Evolutionary conservation across 2,329 filamentous ascomycete genomes (phyloP), one percentile per base, ranked within the genome.

Genomic region (Dactylellina parvicollis): DNA sequence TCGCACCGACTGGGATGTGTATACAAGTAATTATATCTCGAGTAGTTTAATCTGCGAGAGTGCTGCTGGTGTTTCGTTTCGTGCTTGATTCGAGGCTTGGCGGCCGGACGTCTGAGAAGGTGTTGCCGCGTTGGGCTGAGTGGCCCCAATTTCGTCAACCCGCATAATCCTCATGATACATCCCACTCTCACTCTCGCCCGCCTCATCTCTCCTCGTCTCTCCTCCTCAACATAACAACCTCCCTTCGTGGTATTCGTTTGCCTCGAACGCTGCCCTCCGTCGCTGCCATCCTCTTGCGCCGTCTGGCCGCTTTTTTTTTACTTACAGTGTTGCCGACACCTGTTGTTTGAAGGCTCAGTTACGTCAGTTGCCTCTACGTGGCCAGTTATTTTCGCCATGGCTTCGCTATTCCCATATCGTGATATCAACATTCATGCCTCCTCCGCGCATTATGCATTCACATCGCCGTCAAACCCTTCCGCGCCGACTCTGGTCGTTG

Each of bases 341-440:
- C 42, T 32, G 30, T 8, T 24, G 2, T 14, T 3, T 28, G 22
- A 38, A 5, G 28, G 8, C 9, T 20, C 26, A 14, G 28, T 34
- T 30, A 20, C 22, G 10, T 44, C 36, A 20, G 40, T 66, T 52
- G 50, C 60, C 40, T 28, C 66, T 40, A 73, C 69, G 69, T 73
- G 69, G 69, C 69, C 69, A 64, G 54, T 66, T 66, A 73, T 57
- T 30, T 40, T 72, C 76, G 78, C 66, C 61, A 87, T 86, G 85
- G 83, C 82, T 75, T 80, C 81, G 64, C 80, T 82, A 61, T 83
- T 89, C 64, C 95, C 94, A 20, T 99, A 93, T 82, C 88, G 94
- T 80, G 95, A 99, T 84, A 96, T 98, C 84, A 99, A 98, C 81
- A 88, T 99, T 81, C 92, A 96, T 82, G 91, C 92, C 76, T 92